Evolutionary conservation across 78 protist species (phyloP).

Genomic region (Dictyostelium capitatum): DNA sequence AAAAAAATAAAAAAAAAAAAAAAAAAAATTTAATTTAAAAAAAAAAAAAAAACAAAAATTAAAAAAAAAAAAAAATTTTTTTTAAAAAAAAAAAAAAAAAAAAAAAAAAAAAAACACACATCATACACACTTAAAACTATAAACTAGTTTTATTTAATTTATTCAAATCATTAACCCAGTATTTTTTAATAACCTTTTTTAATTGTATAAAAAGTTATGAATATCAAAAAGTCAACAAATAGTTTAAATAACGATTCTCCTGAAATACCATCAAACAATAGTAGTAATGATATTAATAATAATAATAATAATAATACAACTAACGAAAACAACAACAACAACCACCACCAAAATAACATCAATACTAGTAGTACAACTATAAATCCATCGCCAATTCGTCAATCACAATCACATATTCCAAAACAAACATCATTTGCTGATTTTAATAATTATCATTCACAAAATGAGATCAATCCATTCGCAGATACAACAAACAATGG

Average conservation of each 20-base stretch:
- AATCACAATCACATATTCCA: constrained; percentile 12
- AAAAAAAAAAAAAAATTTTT: too few species aligned
- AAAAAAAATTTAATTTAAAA: too few species aligned
- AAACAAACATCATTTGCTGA: constrained; percentile 15
- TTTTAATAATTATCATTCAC: not conserved
- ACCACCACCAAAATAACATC: not conserved
- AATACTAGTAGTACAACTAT: not conserved
- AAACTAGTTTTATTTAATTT: too few species aligned
- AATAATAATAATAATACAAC: not conserved
- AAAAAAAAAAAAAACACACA: too few species aligned
- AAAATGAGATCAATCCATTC: constrained; percentile 13
- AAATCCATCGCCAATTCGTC: not conserved
- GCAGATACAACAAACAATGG: not conserved
- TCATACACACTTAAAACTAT: too few species aligned
- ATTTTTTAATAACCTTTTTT: constrained; percentile 20
- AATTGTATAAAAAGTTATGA: constrained; percentile 24
- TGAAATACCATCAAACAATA: not conserved
- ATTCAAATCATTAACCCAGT: not conserved
- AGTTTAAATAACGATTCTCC: not conserved
- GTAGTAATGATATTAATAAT: not conserved
- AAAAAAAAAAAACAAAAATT: too few species aligned
- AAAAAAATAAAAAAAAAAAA: too few species aligned
- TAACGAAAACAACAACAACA: not conserved
- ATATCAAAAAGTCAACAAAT: not conserved
- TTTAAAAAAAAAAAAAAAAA: too few species aligned